Evolutionary conservation across 371 early-diverging fungal genomes (phyloP), one percentile per base, ranked within the genome.

Genomic region (Actinomortierella wolfii): DNA sequence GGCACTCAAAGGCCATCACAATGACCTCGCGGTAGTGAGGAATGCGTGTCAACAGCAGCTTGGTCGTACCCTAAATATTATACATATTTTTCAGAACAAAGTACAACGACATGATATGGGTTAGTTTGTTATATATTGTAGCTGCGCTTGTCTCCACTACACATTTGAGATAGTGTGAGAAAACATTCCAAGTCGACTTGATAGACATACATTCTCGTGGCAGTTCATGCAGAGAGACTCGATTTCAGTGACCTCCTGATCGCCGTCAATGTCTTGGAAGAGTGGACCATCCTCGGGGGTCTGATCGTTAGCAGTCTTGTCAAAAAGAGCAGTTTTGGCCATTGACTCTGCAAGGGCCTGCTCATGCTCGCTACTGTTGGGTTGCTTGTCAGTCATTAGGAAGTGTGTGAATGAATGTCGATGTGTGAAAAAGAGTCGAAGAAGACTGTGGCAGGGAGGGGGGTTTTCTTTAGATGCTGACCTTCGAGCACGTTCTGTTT

Each of bases 1-100:
- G 88, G 74, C 97, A 97, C 68, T 96, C 93, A 69, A 97, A 97
- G 24, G 95, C 93, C 92, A 93, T 92, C 39, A 97, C 68, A 54
- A 97, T 89, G 43, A 97, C 85, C 60, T 96, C 96, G 57, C 92
- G 88, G 81, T 96, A 97, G 77, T 97, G 94, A 44, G 97, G 97
- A 62, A 97, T 93, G 66, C 87, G 89, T 28, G 97, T 96, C 51
- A 96, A 83, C 47, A 97, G 82, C 39, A 96, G 78, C 34, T 92
- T 83, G 42, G 96, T 95, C 17, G 76, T 86, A 64, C 97, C 97
- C 90, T 91, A 69, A 18, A 41, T 26, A 39, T 13, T 17, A 23
- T 25, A 13, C 24, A 43, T 46, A 58, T 23, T 46, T 13, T 24
- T n/a, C 1, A 20, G 9, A 51, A 44, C 25, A 45, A 39, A 25